A percentile compares a stretch with the other conserved stretches of the same genome.
phyloP scores from a whole-genome alignment of 164 flowering plant species.

The Vitis amurensis region DNA sequence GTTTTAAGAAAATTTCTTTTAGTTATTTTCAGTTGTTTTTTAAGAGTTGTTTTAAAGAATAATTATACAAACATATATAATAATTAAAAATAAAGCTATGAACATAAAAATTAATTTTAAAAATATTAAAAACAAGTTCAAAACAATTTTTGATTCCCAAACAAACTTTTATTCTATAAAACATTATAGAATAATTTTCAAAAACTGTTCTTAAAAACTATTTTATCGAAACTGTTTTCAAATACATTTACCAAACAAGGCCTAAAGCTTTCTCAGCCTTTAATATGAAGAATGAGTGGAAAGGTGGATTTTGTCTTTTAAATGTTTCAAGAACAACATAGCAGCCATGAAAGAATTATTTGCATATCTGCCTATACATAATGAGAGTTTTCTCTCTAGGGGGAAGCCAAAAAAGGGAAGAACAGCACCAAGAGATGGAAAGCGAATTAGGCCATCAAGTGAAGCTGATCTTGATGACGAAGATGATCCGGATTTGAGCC shows the following conservation, averaged over 20 bases:
- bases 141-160: too few species aligned
- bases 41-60: too few species aligned
- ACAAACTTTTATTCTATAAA: too few species aligned
- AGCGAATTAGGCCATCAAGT: conserved; percentile 12
- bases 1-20: too few species aligned
- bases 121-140: too few species aligned
- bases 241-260: too few species aligned
- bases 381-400: conserved; percentile 5
- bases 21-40: too few species aligned
- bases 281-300: neutral
- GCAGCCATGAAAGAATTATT: neutral
- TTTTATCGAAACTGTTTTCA: neutral
- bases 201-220: too few species aligned
- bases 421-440: conserved; percentile 20
- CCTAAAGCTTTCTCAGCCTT: neutral
- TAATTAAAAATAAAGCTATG: too few species aligned
- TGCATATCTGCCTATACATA: neutral
- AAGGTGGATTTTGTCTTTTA: neutral
- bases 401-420: conserved; percentile 34
- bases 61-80: too few species aligned
- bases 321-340: neutral
- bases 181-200: too few species aligned
- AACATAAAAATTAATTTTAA: too few species aligned
- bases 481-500: neutral
- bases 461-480: conserved; percentile 18